Evolutionary conservation across 495 filamentous ascomycete genomes (phyloP).

Genomic region (Aspergillus nanangensis): DNA sequence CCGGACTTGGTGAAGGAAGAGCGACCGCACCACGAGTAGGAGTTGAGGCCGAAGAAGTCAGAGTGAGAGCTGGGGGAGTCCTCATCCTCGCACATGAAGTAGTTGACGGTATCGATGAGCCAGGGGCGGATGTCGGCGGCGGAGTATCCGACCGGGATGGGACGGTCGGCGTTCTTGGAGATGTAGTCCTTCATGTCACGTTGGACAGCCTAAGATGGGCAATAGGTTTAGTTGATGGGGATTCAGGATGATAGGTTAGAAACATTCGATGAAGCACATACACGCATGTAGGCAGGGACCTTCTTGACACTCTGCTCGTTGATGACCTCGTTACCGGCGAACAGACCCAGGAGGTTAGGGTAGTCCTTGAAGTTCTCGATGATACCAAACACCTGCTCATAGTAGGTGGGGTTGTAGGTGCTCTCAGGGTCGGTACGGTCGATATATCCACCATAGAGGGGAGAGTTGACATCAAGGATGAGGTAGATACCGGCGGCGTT

Average conservation of each 20-base stretch:
- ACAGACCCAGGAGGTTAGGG: conserved; percentile 88
- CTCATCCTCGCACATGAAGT: conserved; percentile 74
- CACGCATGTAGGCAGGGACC: conserved; percentile 39
- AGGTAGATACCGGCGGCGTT: conserved; percentile 77
- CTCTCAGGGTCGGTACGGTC: conserved; percentile 61
- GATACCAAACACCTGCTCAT: conserved; percentile 79
- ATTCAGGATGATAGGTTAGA: background rate
- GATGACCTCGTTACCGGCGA: conserved; percentile 92
- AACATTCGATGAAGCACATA: conserved; percentile 10
- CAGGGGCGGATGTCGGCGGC: conserved; percentile 84
- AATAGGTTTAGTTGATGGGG: background rate
- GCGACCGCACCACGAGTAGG: conserved; percentile 89
- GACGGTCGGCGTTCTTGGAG: conserved; percentile 58
- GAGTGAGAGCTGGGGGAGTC: conserved; percentile 61
- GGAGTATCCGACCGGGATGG: conserved; percentile 88
- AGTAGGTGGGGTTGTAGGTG: conserved; percentile 71
- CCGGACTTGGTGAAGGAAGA: conserved; percentile 64
- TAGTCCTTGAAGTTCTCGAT: conserved; percentile 94
- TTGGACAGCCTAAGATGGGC: conserved; percentile 55
- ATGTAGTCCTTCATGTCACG: conserved; percentile 89
- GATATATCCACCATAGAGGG: conserved; percentile 71
- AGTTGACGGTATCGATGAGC: conserved; percentile 74
- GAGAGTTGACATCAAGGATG: conserved; percentile 83
- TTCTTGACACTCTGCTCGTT: conserved; percentile 51
- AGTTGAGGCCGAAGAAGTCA: conserved; percentile 93